Evolutionary conservation across 192 early-diverging fungal species (phyloP).

Genomic region (Podila horticola): DNA sequence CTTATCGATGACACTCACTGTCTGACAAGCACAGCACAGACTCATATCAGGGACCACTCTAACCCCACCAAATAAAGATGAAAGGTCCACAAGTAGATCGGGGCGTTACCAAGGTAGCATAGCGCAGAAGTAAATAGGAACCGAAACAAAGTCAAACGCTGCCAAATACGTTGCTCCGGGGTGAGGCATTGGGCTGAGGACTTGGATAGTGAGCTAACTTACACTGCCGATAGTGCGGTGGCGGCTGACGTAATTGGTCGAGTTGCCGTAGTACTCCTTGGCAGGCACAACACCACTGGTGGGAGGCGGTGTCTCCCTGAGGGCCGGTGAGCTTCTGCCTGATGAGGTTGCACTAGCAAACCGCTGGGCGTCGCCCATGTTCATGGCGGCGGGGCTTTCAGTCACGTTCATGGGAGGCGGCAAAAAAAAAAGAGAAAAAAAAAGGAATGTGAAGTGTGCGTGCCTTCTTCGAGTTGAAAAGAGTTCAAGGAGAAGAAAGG

Average conservation of each 20-base stretch:
- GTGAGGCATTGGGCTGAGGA: no score
- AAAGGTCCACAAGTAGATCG: neutral
- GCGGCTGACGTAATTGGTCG: slow-evolving; percentile 33
- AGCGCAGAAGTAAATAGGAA: neutral
- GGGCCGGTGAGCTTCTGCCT: no score
- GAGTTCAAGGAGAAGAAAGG: no score
- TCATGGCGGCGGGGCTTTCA: slow-evolving; percentile 18
- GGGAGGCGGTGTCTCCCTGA: neutral
- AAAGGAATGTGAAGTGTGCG: neutral
- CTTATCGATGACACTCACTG: no score
- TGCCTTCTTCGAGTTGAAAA: no score
- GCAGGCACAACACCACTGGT: slow-evolving; percentile 11
- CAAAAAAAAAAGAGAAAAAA: no score
- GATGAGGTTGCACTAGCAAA: no score
- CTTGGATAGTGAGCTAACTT: slow-evolving; percentile 1
- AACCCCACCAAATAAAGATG: neutral
- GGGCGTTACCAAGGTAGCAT: neutral
- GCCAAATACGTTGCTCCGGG: no score
- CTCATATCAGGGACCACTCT: neutral
- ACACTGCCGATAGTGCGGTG: slow-evolving; percentile 38
- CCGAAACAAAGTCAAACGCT: neutral
- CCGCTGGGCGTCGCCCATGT: neutral
- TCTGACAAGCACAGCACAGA: neutral
- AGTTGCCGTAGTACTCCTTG: slow-evolving; percentile 38
- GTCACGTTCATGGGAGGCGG: slow-evolving; percentile 23